Percentiles rank a stretch among this genome's conserved stretches.
These are phyloP conservation scores for Pyrus hybrid DNA, from an alignment of 331 rosid genomes.

Conservation along the genomic window DNA sequence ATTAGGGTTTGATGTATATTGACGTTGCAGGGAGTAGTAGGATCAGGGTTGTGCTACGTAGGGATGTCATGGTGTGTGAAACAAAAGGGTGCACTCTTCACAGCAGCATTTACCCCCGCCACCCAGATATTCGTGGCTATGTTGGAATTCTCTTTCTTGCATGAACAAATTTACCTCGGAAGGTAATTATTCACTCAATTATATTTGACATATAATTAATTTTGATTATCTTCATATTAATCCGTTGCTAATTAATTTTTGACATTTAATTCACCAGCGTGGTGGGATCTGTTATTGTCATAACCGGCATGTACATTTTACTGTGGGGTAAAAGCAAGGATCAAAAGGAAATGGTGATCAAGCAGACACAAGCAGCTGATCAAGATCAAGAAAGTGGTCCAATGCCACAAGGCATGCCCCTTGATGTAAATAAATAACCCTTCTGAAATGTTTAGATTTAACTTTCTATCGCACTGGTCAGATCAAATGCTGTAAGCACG, in stretches of 20 bases:
- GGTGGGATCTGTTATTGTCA: conserved; percentile 61
- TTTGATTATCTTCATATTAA: neutral
- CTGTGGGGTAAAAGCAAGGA: conserved; percentile 70
- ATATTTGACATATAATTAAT: neutral
- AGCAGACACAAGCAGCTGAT: conserved; percentile 32
- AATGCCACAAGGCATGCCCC: too few relatives aligned
- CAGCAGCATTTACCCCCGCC: too few relatives aligned
- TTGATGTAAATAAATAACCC: too few relatives aligned
- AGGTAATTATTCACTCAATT: conserved; percentile 32
- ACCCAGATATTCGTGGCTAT: too few relatives aligned
- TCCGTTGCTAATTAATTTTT: conserved; percentile 1
- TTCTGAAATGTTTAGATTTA: neutral
- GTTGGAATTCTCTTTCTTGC: too few relatives aligned
- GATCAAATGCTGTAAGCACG: neutral
- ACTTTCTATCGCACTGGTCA: neutral
- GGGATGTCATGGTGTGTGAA: too few relatives aligned
- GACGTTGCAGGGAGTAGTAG: conserved; percentile 60
- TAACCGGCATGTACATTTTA: conserved; percentile 71
- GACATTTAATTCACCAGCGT: conserved; percentile 32
- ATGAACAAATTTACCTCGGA: too few relatives aligned
- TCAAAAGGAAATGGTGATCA: conserved; percentile 17
- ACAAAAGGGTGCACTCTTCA: too few relatives aligned
- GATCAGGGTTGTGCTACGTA: too few relatives aligned
- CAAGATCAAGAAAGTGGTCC: conserved; percentile 21
- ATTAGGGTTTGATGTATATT: neutral